Conservation (phyloP, 2,329 filamentous ascomycete genomes). For the Neoascochyta sp. region DNA sequence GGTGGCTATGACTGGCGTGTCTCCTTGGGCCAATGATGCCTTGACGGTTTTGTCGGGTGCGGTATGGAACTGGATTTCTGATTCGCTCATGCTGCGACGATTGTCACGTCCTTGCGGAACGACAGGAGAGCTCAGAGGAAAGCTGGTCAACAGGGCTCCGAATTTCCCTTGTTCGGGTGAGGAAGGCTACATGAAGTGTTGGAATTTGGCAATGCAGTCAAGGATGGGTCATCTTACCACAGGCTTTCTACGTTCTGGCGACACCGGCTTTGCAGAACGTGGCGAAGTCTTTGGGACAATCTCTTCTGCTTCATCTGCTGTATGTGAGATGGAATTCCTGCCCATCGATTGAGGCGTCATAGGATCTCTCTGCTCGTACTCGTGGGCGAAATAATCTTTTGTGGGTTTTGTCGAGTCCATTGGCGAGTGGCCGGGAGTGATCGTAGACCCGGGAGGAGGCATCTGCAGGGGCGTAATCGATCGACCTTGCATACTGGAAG, state of each 20-base stretch:
- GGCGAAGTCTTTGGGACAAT: conserved; percentile 22
- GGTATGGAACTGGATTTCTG: too few relatives aligned
- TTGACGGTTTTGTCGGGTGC: too few relatives aligned
- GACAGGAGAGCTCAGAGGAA: conserved; percentile 21
- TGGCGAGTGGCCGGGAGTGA: conserved; percentile 10
- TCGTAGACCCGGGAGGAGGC: conserved; percentile 1
- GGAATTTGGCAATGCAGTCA: conserved; percentile 5
- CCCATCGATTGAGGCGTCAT: conserved; percentile 18
- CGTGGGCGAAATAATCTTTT: conserved; percentile 6
- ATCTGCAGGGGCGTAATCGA: too few relatives aligned
- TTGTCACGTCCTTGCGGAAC: too few relatives aligned
- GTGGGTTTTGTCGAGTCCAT: conserved; percentile 3
- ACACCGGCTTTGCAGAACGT: conserved; percentile 15
- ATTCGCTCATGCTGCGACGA: too few relatives aligned
- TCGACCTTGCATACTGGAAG: too few relatives aligned
- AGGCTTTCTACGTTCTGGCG: conserved; percentile 21
- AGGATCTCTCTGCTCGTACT: conserved; percentile 9
- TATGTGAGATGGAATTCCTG: conserved; percentile 8
- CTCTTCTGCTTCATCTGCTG: conserved; percentile 14
- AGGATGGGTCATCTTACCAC: conserved; percentile 17
- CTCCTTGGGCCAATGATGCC: too few relatives aligned
- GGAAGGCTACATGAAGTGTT: conserved; percentile 15
- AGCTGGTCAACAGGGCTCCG: conserved; percentile 23
- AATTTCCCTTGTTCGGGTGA: conserved; percentile 20
- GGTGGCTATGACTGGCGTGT: too few relatives aligned